Percentiles rank a stretch among this genome's conserved stretches.
Evolutionary conservation across 345 rosid species (phyloP).

Genomic region (Hypericum androsaemum): DNA sequence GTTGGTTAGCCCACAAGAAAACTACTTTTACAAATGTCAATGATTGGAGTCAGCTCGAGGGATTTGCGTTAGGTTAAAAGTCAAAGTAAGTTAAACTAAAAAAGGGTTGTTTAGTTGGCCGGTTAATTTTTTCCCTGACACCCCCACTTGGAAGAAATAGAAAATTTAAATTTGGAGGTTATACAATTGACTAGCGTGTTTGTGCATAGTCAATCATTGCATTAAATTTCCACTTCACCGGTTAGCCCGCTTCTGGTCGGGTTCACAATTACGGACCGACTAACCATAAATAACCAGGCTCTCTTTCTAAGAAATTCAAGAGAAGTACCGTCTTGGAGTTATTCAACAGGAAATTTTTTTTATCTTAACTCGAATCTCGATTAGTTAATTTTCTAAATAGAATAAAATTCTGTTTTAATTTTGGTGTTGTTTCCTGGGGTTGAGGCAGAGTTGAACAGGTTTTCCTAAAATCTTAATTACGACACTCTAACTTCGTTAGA

Average conservation of each 20-base stretch:
- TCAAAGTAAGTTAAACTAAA: slow-evolving; percentile 15
- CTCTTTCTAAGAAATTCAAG: slow-evolving; percentile 9
- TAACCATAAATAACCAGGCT: neutral
- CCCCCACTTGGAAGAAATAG: neutral
- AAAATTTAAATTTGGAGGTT: neutral
- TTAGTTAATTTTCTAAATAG: too few species aligned
- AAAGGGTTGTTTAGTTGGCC: neutral
- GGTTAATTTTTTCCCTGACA: neutral
- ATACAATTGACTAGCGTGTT: slow-evolving; percentile 2
- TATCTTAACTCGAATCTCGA: too few species aligned
- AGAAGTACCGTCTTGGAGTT: neutral
- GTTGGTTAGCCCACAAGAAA: slow-evolving; percentile 4
- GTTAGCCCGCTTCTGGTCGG: slow-evolving; percentile 29
- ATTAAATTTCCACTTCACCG: slow-evolving; percentile 20
- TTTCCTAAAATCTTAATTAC: too few species aligned
- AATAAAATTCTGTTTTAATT: too few species aligned
- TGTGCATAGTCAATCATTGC: slow-evolving; percentile 33
- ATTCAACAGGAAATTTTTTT: neutral
- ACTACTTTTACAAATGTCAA: slow-evolving; percentile 9
- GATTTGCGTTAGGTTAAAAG: slow-evolving; percentile 9
- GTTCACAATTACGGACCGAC: slow-evolving; percentile 27
- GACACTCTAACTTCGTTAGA: too few species aligned
- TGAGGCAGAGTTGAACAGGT: too few species aligned
- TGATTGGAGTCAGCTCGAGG: slow-evolving; percentile 23
- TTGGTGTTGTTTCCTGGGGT: too few species aligned